A percentile compares a stretch with the other conserved stretches of the same genome.
Conservation (phyloP, 139 green algal genomes). For the Tetradesmus obliquus region DNA sequence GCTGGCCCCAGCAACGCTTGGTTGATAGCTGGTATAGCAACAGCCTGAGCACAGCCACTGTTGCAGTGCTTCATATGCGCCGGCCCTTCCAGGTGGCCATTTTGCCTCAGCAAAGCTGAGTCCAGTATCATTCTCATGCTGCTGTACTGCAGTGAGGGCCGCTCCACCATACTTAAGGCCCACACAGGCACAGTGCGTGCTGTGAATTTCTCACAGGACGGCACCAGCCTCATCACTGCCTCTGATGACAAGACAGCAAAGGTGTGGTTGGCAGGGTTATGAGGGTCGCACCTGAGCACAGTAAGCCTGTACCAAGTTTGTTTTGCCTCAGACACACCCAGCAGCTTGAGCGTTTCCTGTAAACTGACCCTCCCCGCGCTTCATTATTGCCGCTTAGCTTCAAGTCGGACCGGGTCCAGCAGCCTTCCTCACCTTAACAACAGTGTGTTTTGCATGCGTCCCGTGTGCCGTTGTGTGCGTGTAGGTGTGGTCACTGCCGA, state of each 20-base stretch:
- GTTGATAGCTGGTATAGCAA: background rate
- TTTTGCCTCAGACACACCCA: background rate
- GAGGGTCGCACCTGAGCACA: background rate
- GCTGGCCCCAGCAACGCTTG: background rate
- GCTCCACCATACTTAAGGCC: conserved; percentile 86
- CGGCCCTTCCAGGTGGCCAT: background rate
- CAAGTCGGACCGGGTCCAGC: too few species aligned
- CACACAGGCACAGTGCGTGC: conserved; percentile 86
- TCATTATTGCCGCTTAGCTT: background rate
- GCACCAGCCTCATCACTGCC: conserved; percentile 78
- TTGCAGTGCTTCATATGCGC: background rate
- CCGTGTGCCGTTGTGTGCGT: background rate
- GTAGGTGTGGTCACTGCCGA: conserved; percentile 86
- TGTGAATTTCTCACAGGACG: conserved; percentile 83
- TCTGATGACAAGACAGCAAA: conserved; percentile 94
- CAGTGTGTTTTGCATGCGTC: background rate
- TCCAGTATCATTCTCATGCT: background rate
- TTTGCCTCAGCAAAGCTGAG: background rate
- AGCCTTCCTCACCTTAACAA: background rate
- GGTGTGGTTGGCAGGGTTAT: conserved; percentile 41
- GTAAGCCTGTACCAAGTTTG: background rate
- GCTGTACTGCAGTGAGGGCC: conserved; percentile 73
- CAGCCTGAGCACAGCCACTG: background rate
- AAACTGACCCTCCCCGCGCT: background rate
- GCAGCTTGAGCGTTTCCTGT: background rate